Base-by-base conservation (phyloP, 2,329 filamentous ascomycete genomes). In the Monilinia polystroma region DNA sequence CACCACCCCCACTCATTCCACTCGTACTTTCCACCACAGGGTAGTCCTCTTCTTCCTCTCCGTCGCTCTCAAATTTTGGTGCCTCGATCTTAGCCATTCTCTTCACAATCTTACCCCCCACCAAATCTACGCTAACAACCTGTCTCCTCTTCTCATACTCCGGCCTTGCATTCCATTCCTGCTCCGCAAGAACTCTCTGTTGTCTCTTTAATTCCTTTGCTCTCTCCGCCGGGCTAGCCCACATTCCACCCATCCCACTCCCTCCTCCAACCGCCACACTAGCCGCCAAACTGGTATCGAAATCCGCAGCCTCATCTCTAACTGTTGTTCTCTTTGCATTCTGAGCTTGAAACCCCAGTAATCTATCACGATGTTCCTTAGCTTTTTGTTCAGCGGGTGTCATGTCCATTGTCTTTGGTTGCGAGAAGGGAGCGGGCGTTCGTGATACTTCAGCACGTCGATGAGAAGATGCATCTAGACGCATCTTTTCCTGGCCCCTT, bases 401-500 rank as follows among this genome's bases (percentile, higher is more conserved):
- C 68, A 74, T 71, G 7, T 60, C 56, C 1, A 65, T 23, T 3
- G 55, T 66, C 63, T 81, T 79, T 58, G 82, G 79, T 64, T 81
- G 80, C 1, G 83, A 80, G 71, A 90, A 91, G 0, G 88, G 84
- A 2, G 84, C 81, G 0, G 87, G 85, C 4, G 82, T 83, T 63
- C 83, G 81, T 4, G 86, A 83, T 7, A 91, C 83, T 16, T 92
- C 90, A 0, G 89, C 84, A 35, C 84, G 84, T 63, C 84, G 87
- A 89, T 67, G 94, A 97, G 79, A 90, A 88, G 74, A 93, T 93
- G 90, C 88, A 89, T 0, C 87, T 85, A 2, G 92, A 97, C 77
- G 91, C 93, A 66, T 86, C 86, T 2, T 80, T 85, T 0, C 41
- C 41, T 43, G 41, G 2, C 93, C 94, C 6, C 93, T 87, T 79